Conservation (phyloP, 108 stramenopile genomes). For the Parietichytrium sp. region DNA sequence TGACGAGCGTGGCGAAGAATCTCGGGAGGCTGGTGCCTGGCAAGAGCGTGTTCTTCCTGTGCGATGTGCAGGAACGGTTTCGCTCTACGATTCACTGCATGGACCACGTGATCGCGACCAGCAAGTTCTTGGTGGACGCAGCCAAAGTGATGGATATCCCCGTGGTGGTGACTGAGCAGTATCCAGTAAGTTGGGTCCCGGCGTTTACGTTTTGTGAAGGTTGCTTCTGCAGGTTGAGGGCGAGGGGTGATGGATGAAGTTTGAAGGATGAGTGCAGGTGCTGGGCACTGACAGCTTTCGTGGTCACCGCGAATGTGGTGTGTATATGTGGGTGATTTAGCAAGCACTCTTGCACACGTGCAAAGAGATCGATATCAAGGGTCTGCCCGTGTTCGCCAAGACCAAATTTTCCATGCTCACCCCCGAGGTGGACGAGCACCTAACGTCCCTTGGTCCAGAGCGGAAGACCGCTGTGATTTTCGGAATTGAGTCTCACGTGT, state of each 20-base stretch:
- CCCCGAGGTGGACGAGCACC: neutral
- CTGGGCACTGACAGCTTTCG: too few species aligned
- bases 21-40: constrained; percentile 78
- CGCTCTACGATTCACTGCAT: constrained; percentile 77
- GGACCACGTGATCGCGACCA: constrained; percentile 74
- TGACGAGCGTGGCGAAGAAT: neutral
- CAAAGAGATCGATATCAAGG: constrained; percentile 59
- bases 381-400: constrained; percentile 75
- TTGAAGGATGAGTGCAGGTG: too few species aligned
- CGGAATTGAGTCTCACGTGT: constrained; percentile 92
- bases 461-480: constrained; percentile 72
- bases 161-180: constrained; percentile 88
- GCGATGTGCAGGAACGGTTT: constrained; percentile 91
- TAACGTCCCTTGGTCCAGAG: constrained; percentile 64
- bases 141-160: constrained; percentile 78
- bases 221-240: too few species aligned
- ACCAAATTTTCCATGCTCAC: constrained; percentile 85
- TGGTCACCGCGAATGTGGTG: too few species aligned
- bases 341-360: too few species aligned
- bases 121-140: constrained; percentile 79
- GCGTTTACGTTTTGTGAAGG: too few species aligned
- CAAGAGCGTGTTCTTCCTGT: constrained; percentile 73
- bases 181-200: constrained; percentile 86
- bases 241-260: too few species aligned
- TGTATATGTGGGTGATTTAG: too few species aligned